A percentile compares a stretch with the other conserved stretches of the same genome.
Conservation (phyloP, 2,329 filamentous ascomycete genomes). For the Lasiodiplodia gonubiensis region DNA sequence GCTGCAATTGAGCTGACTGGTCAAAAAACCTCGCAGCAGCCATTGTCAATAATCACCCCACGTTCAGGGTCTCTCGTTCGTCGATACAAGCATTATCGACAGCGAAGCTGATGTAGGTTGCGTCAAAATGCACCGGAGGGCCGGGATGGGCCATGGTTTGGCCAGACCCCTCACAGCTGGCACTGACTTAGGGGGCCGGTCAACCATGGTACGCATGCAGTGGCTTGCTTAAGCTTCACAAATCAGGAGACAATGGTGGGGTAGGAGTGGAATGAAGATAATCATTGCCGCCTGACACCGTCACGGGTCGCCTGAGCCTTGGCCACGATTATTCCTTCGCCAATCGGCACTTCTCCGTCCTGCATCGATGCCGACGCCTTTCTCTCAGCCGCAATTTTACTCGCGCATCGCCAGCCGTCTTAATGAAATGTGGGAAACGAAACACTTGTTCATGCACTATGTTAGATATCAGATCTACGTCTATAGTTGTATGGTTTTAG, state of each 20-base stretch:
- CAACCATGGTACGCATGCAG: too few species aligned
- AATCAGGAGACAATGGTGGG: too few species aligned
- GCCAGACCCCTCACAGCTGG: neutral
- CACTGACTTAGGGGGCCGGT: neutral
- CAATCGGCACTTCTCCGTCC: neutral
- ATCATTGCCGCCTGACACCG: neutral
- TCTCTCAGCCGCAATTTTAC: neutral
- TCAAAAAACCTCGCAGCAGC: too few species aligned
- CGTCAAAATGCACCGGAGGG: neutral
- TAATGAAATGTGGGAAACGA: too few species aligned
- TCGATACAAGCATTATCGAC: neutral
- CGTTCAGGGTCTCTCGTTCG: neutral
- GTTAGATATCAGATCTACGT: too few species aligned
- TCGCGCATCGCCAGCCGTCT: neutral
- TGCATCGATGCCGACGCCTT: neutral
- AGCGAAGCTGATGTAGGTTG: neutral
- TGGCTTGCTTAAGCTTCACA: too few species aligned
- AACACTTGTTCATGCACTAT: too few species aligned
- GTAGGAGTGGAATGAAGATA: neutral
- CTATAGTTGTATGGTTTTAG: too few species aligned
- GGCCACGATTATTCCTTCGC: neutral
- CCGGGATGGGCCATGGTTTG: conserved; percentile 4
- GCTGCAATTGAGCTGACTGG: too few species aligned
- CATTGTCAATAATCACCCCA: too few species aligned
- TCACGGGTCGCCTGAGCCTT: too few species aligned